phyloP scores from a whole-genome alignment of 225 moss, liverwort and hornwort genomes.

The Sphagnum contortum region DNA sequence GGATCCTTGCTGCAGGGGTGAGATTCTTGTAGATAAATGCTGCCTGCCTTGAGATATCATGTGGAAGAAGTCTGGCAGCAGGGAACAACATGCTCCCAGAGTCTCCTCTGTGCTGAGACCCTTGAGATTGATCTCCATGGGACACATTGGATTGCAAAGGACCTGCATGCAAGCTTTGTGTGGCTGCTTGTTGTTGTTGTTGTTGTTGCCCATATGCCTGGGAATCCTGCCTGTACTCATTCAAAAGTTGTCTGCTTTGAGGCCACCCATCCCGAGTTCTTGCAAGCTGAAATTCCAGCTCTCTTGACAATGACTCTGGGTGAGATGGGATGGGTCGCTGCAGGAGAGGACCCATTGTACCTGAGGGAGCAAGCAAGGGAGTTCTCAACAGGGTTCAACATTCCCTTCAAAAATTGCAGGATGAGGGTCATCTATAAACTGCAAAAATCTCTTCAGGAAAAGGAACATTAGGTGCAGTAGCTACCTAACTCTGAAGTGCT shows the following conservation, averaged over 20 bases:
- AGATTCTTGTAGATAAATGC: slow-evolving; percentile 61
- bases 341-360: slow-evolving; percentile 16
- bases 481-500: too few relatives aligned
- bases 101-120: slow-evolving; percentile 27
- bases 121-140: slow-evolving; percentile 20
- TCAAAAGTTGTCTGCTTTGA: slow-evolving; percentile 40
- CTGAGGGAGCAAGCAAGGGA: slow-evolving; percentile 10
- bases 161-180: slow-evolving; percentile 38
- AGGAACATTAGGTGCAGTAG: too few relatives aligned
- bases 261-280: slow-evolving; percentile 39
- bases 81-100: neutral
- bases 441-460: too few relatives aligned
- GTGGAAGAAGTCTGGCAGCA: neutral
- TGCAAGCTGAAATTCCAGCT: slow-evolving; percentile 26
- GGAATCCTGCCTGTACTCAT: slow-evolving; percentile 39
- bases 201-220: slow-evolving; percentile 26
- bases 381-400: too few relatives aligned
- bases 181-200: slow-evolving; percentile 11
- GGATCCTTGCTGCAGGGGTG: slow-evolving; percentile 54
- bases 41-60: slow-evolving; percentile 40
- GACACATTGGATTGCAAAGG: slow-evolving; percentile 30
- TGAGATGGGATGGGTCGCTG: slow-evolving; percentile 44
- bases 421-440: too few relatives aligned
- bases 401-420: too few relatives aligned
- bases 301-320: slow-evolving; percentile 35